Conservation (phyloP, 2,329 filamentous ascomycete species). For the Cladosporium sp. region DNA sequence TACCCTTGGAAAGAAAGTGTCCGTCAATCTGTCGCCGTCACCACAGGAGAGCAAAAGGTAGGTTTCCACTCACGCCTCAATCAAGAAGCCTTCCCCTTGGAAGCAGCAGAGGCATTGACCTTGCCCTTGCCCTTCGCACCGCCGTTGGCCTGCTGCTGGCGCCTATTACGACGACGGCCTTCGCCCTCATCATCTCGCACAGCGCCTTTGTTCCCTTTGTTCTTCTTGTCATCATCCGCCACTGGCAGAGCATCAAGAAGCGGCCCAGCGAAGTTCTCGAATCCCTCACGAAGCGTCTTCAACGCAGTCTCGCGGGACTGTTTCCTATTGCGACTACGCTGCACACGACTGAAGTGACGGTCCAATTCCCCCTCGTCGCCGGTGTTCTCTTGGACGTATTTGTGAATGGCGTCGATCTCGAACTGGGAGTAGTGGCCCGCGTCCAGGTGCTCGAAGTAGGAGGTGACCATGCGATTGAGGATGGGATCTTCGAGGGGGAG, state of each 20-base stretch:
- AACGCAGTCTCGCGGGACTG: not conserved
- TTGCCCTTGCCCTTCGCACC: constrained; percentile 2
- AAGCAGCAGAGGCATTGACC: not conserved
- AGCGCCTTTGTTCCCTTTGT: constrained; percentile 3
- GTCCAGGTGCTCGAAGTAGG: constrained; percentile 13
- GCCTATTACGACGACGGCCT: constrained; percentile 13
- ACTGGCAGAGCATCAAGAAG: not conserved
- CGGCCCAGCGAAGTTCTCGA: constrained; percentile 9
- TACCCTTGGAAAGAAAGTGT: no score
- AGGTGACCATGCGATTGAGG: constrained; percentile 19
- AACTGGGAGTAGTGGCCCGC: constrained; percentile 1
- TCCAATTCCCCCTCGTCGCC: constrained; percentile 3
- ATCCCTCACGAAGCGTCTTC: constrained; percentile 8
- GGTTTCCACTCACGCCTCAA: no score
- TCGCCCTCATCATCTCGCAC: not conserved
- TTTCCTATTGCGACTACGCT: constrained; percentile 6
- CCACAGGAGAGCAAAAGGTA: no score
- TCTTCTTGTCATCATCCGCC: not conserved
- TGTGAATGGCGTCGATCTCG: constrained; percentile 8
- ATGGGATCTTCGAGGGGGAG: constrained; percentile 15
- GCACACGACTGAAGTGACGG: constrained; percentile 4
- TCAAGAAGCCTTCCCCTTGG: not conserved
- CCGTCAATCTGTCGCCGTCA: no score
- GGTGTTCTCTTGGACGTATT: constrained; percentile 7
- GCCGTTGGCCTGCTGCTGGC: constrained; percentile 10